phyloP scores from a whole-genome alignment of 495 filamentous ascomycete species.

The Sphaerosporella brunnea region DNA sequence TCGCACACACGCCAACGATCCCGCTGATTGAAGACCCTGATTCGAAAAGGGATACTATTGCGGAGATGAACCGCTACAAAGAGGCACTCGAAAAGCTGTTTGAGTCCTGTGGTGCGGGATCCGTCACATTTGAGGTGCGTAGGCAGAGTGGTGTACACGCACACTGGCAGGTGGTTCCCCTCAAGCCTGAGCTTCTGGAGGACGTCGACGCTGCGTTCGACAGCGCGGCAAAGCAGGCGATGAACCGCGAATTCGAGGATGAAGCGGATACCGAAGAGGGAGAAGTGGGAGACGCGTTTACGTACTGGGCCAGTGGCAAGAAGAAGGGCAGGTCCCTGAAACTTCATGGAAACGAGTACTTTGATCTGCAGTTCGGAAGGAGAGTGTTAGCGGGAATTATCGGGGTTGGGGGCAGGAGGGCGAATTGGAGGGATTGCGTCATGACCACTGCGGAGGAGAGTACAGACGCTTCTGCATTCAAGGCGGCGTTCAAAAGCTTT shows the following conservation, averaged over 20 bases:
- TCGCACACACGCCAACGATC: slow-evolving; percentile 56
- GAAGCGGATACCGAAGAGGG: slow-evolving; percentile 28
- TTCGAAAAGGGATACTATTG: slow-evolving; percentile 37
- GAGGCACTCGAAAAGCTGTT: slow-evolving; percentile 53
- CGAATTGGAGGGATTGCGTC: slow-evolving; percentile 65
- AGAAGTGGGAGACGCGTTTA: slow-evolving; percentile 55
- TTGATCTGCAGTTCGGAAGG: slow-evolving; percentile 48
- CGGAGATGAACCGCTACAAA: slow-evolving; percentile 69
- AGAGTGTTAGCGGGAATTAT: slow-evolving; percentile 77
- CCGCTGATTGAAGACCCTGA: slow-evolving; percentile 40
- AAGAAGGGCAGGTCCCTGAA: slow-evolving; percentile 8
- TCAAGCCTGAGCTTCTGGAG: slow-evolving; percentile 43
- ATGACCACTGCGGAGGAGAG: slow-evolving; percentile 63
- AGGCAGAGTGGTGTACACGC: slow-evolving; percentile 59
- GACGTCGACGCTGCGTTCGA: slow-evolving; percentile 20
- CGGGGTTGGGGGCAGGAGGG: slow-evolving; percentile 37
- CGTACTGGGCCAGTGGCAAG: slow-evolving; percentile 57
- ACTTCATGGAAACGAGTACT: slow-evolving; percentile 33
- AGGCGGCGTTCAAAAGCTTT: slow-evolving; percentile 66
- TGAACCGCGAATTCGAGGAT: neutral
- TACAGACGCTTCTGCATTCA: slow-evolving; percentile 61
- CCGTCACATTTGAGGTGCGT: slow-evolving; percentile 82
- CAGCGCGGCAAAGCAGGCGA: slow-evolving; percentile 5
- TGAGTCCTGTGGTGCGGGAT: slow-evolving; percentile 40
- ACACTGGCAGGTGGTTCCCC: slow-evolving; percentile 89